Evolutionary conservation across 805 yeast species (phyloP).

Genomic region (Jamesozyma hellenica): DNA sequence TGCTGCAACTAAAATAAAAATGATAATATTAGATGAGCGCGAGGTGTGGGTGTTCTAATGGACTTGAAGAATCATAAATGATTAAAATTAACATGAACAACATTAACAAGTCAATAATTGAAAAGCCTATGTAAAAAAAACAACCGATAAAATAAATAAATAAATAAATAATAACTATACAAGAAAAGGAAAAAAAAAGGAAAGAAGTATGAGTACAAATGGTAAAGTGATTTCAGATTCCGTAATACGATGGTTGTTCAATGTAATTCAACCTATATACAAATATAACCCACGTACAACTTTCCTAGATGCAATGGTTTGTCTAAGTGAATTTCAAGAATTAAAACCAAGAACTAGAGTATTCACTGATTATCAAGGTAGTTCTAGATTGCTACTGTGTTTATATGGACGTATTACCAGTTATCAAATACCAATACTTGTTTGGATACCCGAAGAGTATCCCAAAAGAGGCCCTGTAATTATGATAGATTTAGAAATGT

Average conservation of each 20-base stretch:
- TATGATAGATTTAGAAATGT: slow-evolving; percentile 42
- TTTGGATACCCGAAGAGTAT: slow-evolving; percentile 71
- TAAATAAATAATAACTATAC: too few species aligned
- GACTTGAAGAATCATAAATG: too few species aligned
- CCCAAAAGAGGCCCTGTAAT: slow-evolving; percentile 63
- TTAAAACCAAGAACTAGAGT: slow-evolving; percentile 64
- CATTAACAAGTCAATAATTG: background rate
- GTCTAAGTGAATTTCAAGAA: slow-evolving; percentile 41
- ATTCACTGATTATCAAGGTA: slow-evolving; percentile 48
- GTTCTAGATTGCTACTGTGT: slow-evolving; percentile 48
- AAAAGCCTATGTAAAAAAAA: too few species aligned
- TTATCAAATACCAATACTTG: slow-evolving; percentile 41
- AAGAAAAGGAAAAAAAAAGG: background rate
- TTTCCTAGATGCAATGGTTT: slow-evolving; percentile 47
- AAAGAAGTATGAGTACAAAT: too few species aligned
- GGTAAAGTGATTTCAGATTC: slow-evolving; percentile 3
- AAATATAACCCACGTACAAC: slow-evolving; percentile 39
- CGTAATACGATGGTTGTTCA: slow-evolving; percentile 7
- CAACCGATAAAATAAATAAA: background rate
- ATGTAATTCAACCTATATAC: slow-evolving; percentile 36
- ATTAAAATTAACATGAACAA: background rate
- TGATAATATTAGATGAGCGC: background rate
- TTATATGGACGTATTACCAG: slow-evolving; percentile 45
- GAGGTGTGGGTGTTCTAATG: too few species aligned
- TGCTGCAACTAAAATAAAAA: background rate